phyloP scores from a whole-genome alignment of 768 basidiomycete genomes.

The Mycena capillaripes region DNA sequence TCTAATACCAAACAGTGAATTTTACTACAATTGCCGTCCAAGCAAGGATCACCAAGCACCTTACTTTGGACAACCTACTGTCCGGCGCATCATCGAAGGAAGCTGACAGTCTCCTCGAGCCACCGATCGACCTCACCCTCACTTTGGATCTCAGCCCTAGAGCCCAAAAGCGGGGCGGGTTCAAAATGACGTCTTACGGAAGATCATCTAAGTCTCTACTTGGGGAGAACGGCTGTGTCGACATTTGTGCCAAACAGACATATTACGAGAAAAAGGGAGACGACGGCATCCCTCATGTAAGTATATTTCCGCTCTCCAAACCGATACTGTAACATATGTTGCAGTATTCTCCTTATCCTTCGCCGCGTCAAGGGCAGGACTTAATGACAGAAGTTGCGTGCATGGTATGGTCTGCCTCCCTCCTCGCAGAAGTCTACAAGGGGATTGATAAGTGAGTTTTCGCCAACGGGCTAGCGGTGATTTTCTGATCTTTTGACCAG shows the following conservation, averaged over 20 bases:
- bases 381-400: background rate
- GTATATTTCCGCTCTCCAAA: background rate
- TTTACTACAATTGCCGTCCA: background rate
- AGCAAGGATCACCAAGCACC: background rate
- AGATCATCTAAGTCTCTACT: background rate
- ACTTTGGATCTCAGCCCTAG: background rate
- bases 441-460: too few species aligned
- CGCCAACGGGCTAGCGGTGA: too few species aligned
- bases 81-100: too few species aligned
- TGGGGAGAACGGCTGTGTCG: background rate
- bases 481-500: too few species aligned
- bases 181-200: background rate
- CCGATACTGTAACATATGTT: background rate
- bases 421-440: background rate
- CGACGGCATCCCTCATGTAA: background rate
- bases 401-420: background rate
- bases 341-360: background rate
- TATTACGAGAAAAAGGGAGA: background rate
- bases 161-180: constrained; percentile 7
- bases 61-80: background rate
- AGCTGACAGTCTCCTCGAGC: background rate
- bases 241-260: background rate
- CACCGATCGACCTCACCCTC: background rate
- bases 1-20: background rate
- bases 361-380: background rate